Percentiles rank a stretch among this genome's conserved stretches.
Evolutionary conservation across 495 filamentous ascomycete genomes (phyloP).

Genomic region (Hyphodiscus hymeniophilus): DNA sequence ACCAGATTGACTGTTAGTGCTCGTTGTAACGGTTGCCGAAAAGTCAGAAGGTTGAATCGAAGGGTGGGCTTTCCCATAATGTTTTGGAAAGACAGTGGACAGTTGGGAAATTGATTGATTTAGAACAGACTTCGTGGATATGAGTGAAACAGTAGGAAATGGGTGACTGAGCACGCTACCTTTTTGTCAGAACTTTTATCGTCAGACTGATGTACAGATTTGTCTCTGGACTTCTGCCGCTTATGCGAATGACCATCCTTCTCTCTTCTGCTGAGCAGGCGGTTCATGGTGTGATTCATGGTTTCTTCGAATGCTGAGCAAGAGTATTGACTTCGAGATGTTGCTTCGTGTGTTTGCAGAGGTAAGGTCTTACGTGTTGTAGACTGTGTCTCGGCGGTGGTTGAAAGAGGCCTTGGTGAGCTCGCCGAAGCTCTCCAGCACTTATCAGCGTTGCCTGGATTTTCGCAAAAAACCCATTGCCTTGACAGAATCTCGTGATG

Average conservation of each 20-base stretch:
- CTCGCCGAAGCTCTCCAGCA: conserved; percentile 3
- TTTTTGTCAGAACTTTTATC: conserved; percentile 28
- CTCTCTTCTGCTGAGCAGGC: conserved; percentile 68
- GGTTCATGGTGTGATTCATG: conserved; percentile 45
- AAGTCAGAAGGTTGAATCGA: conserved; percentile 15
- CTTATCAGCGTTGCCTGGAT: conserved; percentile 11
- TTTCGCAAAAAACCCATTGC: conserved; percentile 10
- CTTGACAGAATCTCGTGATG: not conserved
- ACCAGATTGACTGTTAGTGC: conserved; percentile 26
- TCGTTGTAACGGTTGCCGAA: conserved; percentile 24
- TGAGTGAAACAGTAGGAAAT: conserved; percentile 13
- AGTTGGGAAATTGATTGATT: conserved; percentile 19
- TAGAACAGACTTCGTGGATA: conserved; percentile 11
- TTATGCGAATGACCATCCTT: conserved; percentile 43
- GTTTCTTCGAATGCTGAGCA: not conserved
- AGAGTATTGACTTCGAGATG: not conserved
- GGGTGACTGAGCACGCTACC: conserved; percentile 12
- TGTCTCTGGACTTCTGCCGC: conserved; percentile 33
- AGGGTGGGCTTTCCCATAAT: conserved; percentile 22
- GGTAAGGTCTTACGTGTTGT: no score
- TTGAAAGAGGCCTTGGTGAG: conserved; percentile 12
- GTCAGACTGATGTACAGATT: conserved; percentile 17
- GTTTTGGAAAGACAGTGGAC: conserved; percentile 23
- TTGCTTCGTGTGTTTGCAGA: not conserved
- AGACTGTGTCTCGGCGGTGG: not conserved